Base-by-base conservation (phyloP, 139 green algal species). In the Marvania coccoides region DNA sequence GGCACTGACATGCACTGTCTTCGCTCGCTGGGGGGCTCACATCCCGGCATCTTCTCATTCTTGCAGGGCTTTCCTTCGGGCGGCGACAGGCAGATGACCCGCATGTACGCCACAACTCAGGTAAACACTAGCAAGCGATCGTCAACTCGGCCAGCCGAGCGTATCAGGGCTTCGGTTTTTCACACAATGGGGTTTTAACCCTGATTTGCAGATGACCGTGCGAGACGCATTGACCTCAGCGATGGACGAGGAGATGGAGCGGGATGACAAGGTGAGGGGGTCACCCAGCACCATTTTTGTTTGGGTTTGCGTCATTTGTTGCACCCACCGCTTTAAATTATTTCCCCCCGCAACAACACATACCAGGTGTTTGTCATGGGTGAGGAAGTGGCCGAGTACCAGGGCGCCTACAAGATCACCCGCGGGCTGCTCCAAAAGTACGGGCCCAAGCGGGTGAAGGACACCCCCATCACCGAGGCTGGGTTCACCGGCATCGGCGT, bases 391-490 rank as follows among this genome's bases (percentile, higher is more conserved):
- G 93, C 83, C 3, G 91, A 97, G 73, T 98, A 98, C 66, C 91
- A 98, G 63, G 93, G 94, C 28, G 93, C 94, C 5, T 98, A 98
- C 84, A 97, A 97, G 89, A 95, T 99, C 65, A 99, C 94, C 1
- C 84, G 83, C 47, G 87, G 87, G 0, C 79, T 99, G 54, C 65
- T 98, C 23, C 86, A 96, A 61, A 97, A 98, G 80, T 97, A 96
- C 67, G 95, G 95, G 0, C 57, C 89, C 6, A 86, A 96, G 42
- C 83, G 95, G 28, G 91, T 99, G 1, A 76, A 80, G 30, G 95
- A 99, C 76, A 99, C 95, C 7, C 95, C 95, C 19, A 99, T 99
- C 80, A 99, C 95, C 55, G 95, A 99, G 87, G 90, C 90, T 38
- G 95, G 95, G 3, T 99, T 99, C 75, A 93, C 88, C 6, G 95